Evolutionary conservation across 1,139 yeast genomes (phyloP).

Genomic region (Candida anutae): DNA sequence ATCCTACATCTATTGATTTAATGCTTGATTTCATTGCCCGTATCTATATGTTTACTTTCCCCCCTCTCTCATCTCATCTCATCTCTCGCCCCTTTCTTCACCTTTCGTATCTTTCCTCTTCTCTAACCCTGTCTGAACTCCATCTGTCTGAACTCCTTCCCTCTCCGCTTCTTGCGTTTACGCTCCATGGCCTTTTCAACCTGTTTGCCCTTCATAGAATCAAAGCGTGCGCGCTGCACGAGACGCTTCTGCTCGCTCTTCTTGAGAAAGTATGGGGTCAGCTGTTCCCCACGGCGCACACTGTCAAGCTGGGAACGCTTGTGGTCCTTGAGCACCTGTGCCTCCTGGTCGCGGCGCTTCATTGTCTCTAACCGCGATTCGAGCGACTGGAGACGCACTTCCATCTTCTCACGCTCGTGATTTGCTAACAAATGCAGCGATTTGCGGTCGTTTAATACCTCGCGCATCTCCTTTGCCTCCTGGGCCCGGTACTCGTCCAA

Average conservation of each 20-base stretch:
- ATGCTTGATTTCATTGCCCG: no score
- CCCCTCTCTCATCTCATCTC: no score
- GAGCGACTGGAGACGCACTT: conserved; percentile 48
- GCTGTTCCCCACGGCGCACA: conserved; percentile 42
- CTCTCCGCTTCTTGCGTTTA: conserved; percentile 87
- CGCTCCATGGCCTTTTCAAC: conserved; percentile 86
- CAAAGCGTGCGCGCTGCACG: conserved; percentile 83
- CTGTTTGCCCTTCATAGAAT: conserved; percentile 72
- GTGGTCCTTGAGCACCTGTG: conserved; percentile 48
- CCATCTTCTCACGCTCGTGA: conserved; percentile 47
- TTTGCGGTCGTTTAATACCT: conserved; percentile 50
- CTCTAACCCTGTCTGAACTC: conserved; percentile 33
- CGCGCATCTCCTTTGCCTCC: conserved; percentile 58
- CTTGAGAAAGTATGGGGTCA: conserved; percentile 57
- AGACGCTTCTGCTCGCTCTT: conserved; percentile 76
- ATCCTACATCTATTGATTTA: no score
- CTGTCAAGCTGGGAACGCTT: conserved; percentile 40
- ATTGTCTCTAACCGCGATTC: conserved; percentile 73
- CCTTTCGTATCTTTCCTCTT: not conserved
- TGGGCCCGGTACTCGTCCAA: conserved; percentile 74
- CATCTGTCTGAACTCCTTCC: conserved; percentile 80
- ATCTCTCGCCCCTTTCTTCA: not conserved
- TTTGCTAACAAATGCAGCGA: conserved; percentile 34
- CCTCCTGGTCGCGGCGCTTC: conserved; percentile 69
- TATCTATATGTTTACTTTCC: no score